Evolutionary conservation across 225 moss, liverwort and hornwort species (phyloP).

Genomic region (Antitrichia curtipendula): DNA sequence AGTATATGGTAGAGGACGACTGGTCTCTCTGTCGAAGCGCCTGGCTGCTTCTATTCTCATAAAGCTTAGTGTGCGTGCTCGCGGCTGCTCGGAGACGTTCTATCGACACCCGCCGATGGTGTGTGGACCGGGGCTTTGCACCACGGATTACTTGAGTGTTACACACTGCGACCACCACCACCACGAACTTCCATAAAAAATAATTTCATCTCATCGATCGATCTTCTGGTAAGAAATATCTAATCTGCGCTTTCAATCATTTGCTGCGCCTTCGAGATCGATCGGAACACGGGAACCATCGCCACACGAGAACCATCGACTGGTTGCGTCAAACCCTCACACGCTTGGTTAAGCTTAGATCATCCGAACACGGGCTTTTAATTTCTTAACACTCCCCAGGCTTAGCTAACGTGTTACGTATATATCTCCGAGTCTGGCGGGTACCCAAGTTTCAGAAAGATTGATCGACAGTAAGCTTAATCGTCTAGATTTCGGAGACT

Average conservation of each 20-base stretch:
- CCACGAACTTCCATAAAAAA: neutral
- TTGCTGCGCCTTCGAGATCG: neutral
- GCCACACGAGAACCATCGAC: neutral
- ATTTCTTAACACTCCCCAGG: neutral
- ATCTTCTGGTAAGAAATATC: neutral
- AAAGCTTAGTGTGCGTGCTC: constrained; percentile 4
- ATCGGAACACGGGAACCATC: neutral
- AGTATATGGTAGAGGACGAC: neutral
- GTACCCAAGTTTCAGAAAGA: neutral
- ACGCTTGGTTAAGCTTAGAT: neutral
- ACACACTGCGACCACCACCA: neutral
- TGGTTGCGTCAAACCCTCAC: neutral
- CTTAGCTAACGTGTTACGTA: neutral
- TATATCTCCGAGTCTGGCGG: neutral
- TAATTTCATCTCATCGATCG: neutral
- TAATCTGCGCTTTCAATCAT: neutral
- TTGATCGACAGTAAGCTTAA: neutral
- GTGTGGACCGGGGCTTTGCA: constrained; percentile 11
- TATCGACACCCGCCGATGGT: neutral
- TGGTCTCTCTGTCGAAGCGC: neutral
- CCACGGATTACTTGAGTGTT: neutral
- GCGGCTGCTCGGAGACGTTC: constrained; percentile 47
- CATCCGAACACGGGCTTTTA: neutral
- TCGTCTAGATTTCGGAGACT: neutral
- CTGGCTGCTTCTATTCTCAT: neutral